Evolutionary conservation across 2,329 filamentous ascomycete genomes (phyloP).

Genomic region (Cladosporium sp.): DNA sequence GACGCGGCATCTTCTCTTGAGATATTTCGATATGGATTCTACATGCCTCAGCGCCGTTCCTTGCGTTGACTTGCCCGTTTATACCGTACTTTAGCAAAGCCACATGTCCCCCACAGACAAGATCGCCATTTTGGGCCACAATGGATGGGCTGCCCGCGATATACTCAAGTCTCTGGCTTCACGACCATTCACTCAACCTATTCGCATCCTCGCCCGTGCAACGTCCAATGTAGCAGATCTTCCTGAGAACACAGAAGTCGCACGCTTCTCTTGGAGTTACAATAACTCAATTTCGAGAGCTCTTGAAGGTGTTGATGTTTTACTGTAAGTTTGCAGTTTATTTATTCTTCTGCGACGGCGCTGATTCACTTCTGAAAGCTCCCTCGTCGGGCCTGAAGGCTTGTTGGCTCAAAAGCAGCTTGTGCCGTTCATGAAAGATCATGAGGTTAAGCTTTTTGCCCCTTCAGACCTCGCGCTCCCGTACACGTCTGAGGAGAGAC

Average conservation of each 20-base stretch:
- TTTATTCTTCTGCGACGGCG: too few relatives aligned
- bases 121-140: neutral
- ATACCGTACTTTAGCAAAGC: too few relatives aligned
- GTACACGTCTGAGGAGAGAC: neutral
- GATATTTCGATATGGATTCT: too few relatives aligned
- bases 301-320: neutral
- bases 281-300: neutral
- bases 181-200: neutral
- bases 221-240: neutral
- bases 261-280: neutral
- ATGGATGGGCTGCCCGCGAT: neutral
- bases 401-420: neutral
- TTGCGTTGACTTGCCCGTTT: too few relatives aligned
- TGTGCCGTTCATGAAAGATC: neutral
- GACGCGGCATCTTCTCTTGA: too few relatives aligned
- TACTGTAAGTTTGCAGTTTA: neutral
- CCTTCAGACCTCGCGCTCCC: conserved; percentile 3
- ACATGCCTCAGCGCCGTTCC: too few relatives aligned
- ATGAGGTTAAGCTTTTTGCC: neutral
- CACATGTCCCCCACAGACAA: neutral
- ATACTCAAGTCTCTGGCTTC: neutral
- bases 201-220: neutral
- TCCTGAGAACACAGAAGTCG: neutral
- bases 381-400: conserved; percentile 1
- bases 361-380: neutral